These are phyloP conservation scores for Cutaneotrichosporon dermatis DNA, from an alignment of 1,284 basidiomycete species.

Conservation along the genomic window DNA sequence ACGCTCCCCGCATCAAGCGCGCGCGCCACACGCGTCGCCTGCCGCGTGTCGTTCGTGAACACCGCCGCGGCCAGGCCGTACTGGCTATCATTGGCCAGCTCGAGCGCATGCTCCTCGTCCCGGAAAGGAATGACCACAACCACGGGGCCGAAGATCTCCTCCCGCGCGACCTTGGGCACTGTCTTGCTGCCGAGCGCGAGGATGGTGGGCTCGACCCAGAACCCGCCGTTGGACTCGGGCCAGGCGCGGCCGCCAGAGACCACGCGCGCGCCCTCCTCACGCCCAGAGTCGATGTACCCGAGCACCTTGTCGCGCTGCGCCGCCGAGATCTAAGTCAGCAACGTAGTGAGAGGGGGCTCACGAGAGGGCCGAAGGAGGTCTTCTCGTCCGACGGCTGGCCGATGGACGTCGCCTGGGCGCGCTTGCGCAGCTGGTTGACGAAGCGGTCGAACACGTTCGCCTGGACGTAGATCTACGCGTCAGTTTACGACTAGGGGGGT, in stretches of 20 bases:
- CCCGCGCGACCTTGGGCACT: conserved; percentile 40
- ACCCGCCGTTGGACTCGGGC: conserved; percentile 36
- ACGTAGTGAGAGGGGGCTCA: neutral
- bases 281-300: conserved; percentile 81
- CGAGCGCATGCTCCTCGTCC: conserved; percentile 53
- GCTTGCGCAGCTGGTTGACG: conserved; percentile 61
- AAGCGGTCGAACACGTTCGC: conserved; percentile 78
- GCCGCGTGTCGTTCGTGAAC: conserved; percentile 80
- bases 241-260: conserved; percentile 66
- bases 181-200: conserved; percentile 38
- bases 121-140: conserved; percentile 49
- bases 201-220: conserved; percentile 49
- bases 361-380: conserved; percentile 70
- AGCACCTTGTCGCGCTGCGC: conserved; percentile 83
- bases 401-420: conserved; percentile 65
- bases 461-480: conserved; percentile 77
- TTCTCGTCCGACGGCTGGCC: conserved; percentile 69
- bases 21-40: conserved; percentile 77
- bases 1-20: conserved; percentile 74
- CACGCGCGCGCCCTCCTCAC: conserved; percentile 73
- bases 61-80: conserved; percentile 86
- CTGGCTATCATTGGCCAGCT: conserved; percentile 72
- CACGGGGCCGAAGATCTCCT: conserved; percentile 53
- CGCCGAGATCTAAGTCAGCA: conserved; percentile 58
- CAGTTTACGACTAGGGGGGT: too few species aligned